Conservation (phyloP, 2,329 filamentous ascomycete species). For the Monilinia laxa region DNA sequence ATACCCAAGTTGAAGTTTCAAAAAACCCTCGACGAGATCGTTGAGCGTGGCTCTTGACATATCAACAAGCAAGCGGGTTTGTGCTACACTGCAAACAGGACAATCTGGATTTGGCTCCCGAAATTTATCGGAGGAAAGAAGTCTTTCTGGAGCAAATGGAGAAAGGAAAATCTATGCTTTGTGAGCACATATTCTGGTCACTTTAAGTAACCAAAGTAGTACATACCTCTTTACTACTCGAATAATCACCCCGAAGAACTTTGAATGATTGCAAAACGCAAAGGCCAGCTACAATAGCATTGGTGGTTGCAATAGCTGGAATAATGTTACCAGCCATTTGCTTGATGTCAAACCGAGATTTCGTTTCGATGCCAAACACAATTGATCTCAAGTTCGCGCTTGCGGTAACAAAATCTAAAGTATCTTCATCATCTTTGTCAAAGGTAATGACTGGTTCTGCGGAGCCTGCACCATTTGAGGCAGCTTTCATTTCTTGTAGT, state of each 20-base stretch:
- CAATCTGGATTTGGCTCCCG: conserved; percentile 76
- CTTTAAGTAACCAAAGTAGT: background rate
- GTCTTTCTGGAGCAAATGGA: conserved; percentile 57
- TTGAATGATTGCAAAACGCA: conserved; percentile 94
- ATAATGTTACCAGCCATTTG: conserved; percentile 99
- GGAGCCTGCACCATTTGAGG: conserved; percentile 45
- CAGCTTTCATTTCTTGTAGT: conserved; percentile 61
- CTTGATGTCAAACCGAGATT: conserved; percentile 95
- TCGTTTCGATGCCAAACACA: conserved; percentile 84
- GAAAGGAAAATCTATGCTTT: conserved; percentile 71
- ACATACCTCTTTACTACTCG: conserved; percentile 70
- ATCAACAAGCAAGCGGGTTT: conserved; percentile 67
- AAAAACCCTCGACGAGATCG: conserved; percentile 73
- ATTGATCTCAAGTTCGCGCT: conserved; percentile 85
- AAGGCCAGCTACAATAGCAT: conserved; percentile 90
- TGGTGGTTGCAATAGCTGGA: conserved; percentile 95
- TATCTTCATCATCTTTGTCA: conserved; percentile 96
- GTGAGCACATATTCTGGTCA: conserved; percentile 22
- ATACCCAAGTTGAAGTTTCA: conserved; percentile 71
- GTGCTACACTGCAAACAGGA: conserved; percentile 75
- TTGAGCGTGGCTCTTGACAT: conserved; percentile 70
- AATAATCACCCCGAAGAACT: conserved; percentile 71
- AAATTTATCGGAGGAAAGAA: conserved; percentile 58
- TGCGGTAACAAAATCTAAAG: conserved; percentile 88
- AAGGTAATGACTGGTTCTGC: conserved; percentile 73